Percentiles rank a stretch among this genome's conserved stretches.
Conservation (phyloP, 2,329 filamentous ascomycete genomes). For the Lasiodiplodia sp. region DNA sequence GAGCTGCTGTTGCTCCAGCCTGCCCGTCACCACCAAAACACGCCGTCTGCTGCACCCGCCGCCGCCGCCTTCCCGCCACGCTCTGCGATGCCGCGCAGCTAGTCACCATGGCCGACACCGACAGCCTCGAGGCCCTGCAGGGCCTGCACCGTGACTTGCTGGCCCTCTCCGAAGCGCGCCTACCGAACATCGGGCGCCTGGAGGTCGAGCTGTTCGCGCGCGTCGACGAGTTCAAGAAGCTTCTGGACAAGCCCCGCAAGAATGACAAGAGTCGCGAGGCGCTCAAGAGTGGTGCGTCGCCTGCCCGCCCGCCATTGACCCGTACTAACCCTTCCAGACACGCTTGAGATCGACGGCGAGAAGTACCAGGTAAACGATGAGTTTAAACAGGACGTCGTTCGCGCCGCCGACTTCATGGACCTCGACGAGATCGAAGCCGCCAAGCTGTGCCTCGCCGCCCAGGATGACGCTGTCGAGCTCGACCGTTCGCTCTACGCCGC, state of each 20-base stretch:
- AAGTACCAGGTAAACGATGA: constrained; percentile 84
- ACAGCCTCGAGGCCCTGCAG: constrained; percentile 78
- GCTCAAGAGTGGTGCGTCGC: constrained; percentile 68
- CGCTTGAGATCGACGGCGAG: constrained; percentile 73
- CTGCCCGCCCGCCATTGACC: not conserved
- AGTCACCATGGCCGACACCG: constrained; percentile 72
- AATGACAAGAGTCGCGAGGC: constrained; percentile 77
- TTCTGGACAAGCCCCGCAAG: constrained; percentile 77
- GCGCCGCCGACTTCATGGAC: constrained; percentile 86
- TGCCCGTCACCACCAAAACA: constrained; percentile 24
- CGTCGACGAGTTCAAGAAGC: constrained; percentile 70
- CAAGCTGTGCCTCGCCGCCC: constrained; percentile 75
- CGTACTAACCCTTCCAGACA: constrained; percentile 62
- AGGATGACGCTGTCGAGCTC: constrained; percentile 71
- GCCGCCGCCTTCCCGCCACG: constrained; percentile 8
- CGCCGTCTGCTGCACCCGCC: constrained; percentile 4
- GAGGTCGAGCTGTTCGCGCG: constrained; percentile 70
- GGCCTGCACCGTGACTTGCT: constrained; percentile 86
- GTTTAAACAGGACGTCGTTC: constrained; percentile 82
- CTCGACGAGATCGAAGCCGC: constrained; percentile 89
- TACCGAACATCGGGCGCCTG: constrained; percentile 74
- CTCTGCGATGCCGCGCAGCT: constrained; percentile 27
- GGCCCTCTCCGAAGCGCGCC: constrained; percentile 73
- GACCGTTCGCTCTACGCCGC: constrained; percentile 78
- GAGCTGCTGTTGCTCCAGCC: constrained; percentile 15